Evolutionary conservation across 208 protist species (phyloP), one percentile per base, ranked within the genome.

Genomic region (Wallacemonas sp.): DNA sequence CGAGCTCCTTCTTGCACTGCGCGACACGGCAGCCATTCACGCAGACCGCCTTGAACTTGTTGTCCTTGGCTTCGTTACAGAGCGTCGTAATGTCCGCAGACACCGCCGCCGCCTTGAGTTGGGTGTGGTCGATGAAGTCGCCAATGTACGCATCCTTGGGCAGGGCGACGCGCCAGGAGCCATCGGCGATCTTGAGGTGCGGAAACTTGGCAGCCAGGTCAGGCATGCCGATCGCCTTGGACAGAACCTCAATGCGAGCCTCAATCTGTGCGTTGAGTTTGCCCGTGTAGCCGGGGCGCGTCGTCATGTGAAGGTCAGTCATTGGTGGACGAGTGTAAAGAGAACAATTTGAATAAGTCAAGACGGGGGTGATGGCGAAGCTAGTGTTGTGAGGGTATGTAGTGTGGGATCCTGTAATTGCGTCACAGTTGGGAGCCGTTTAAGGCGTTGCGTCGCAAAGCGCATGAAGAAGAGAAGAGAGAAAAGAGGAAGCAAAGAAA

Each of bases 11-110:
- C 15, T 36, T 49, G 49, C 79, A 93, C 19, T 70, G 34, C 0
- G 69, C 58, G 27, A 96, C 94, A 34, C 77, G 77, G 68, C 75
- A 94, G 17, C 77, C 75, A 68, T 98, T 98, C 0, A 98, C 94
- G 68, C 96, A 98, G 9, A 98, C 95, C 0, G 94, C 77, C 28
- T 73, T 72, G 61, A 98, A 98, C 42, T 88, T 66, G 65, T 97
- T 30, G 45, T 72, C 19, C 11, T 61, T 54, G 8, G 97, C 96
- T 66, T 98, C 96, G 26, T 86, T 58, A 66, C 95, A 98, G 3
- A 98, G 81, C 54, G 94, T 67, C 34, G 26, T 60, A 41, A 98
- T 75, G 3, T 87, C 61, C 2, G 45, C 70, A 17, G 64, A 36
- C 5, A 72, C 74, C 1, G 94, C 87, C 15, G 80, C 80, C 26